A percentile compares a stretch with the other conserved stretches of the same genome.
Conservation (phyloP, 345 rosid species). For the Euphorbia pulcherrima region DNA sequence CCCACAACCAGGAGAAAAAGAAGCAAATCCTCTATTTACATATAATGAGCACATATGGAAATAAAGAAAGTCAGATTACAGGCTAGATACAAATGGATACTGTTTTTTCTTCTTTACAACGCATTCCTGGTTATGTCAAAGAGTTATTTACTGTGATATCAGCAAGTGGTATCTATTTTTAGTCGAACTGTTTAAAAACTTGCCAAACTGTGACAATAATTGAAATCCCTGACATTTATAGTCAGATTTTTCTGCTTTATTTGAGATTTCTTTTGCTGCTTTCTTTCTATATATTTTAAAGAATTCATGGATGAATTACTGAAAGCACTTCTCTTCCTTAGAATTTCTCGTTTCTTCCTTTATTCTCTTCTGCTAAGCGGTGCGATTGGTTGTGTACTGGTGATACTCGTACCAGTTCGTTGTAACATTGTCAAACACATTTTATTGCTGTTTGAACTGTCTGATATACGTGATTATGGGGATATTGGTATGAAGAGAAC, state of each 20-base stretch:
- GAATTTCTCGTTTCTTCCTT: background rate
- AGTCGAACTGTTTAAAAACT: background rate
- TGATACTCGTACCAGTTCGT: background rate
- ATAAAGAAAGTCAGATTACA: slow-evolving; percentile 1
- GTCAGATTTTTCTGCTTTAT: background rate
- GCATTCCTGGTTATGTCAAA: background rate
- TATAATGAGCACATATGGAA: slow-evolving; percentile 1
- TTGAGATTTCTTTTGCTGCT: background rate
- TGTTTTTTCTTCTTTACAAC: background rate
- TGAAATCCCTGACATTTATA: slow-evolving; percentile 11
- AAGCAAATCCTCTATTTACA: background rate
- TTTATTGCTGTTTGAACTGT: background rate
- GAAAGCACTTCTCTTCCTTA: background rate
- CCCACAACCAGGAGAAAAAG: background rate
- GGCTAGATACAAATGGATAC: background rate
- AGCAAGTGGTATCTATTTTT: background rate
- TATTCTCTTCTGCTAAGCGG: background rate
- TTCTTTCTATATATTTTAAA: background rate
- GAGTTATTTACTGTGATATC: background rate
- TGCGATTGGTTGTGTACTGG: background rate
- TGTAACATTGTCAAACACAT: background rate
- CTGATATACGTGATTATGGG: background rate
- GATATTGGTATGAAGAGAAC: background rate
- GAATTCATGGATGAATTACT: background rate
- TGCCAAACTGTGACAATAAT: slow-evolving; percentile 5